phyloP scores from a whole-genome alignment of 2,329 filamentous ascomycete genomes.

The Penicillium griseofulvum region DNA sequence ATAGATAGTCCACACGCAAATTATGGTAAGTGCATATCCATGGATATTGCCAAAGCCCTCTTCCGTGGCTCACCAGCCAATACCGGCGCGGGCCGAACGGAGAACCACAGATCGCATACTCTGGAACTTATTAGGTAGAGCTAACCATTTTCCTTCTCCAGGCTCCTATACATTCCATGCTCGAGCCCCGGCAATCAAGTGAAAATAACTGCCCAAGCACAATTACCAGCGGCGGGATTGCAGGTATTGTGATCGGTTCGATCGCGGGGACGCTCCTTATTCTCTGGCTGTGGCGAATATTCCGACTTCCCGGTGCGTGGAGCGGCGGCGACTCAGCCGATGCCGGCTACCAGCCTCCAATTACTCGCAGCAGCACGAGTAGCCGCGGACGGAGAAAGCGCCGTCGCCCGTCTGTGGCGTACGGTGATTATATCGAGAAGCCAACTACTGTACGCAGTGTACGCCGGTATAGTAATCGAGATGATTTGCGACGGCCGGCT shows the following conservation, averaged over 20 bases:
- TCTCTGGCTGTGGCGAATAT: constrained; percentile 37
- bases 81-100: not conserved
- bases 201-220: constrained; percentile 27
- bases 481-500: constrained; percentile 34
- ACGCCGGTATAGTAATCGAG: constrained; percentile 22
- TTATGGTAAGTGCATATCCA: constrained; percentile 6
- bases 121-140: not conserved
- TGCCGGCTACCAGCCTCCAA: constrained; percentile 22
- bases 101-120: constrained; percentile 11
- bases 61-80: constrained; percentile 1
- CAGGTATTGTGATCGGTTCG: constrained; percentile 42
- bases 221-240: constrained; percentile 38
- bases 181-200: constrained; percentile 24
- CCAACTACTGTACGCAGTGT: constrained; percentile 23
- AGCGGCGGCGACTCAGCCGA: constrained; percentile 24
- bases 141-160: not conserved
- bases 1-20: not conserved
- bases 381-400: constrained; percentile 17
- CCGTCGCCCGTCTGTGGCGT: constrained; percentile 24
- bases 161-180: constrained; percentile 19
- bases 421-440: constrained; percentile 35
- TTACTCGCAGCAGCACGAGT: constrained; percentile 15
- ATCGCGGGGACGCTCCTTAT: constrained; percentile 38
- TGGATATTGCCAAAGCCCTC: not conserved
- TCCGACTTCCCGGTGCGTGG: constrained; percentile 23